Conservation (phyloP, 495 filamentous ascomycete species). For the Hypoxylon subgilvum region DNA sequence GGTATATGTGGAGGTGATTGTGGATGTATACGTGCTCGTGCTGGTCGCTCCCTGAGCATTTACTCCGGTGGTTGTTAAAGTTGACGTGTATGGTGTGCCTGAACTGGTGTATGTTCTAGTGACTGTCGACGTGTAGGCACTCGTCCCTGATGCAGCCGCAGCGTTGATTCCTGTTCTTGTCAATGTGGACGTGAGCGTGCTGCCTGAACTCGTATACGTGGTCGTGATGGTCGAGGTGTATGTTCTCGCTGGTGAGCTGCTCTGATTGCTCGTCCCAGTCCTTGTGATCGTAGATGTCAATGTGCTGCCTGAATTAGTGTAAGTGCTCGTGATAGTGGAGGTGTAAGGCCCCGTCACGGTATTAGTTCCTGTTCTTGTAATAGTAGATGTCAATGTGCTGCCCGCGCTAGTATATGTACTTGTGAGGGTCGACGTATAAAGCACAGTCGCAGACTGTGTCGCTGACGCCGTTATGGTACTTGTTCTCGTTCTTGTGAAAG, state of each 20-base stretch:
- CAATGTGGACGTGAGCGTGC: slow-evolving; percentile 15
- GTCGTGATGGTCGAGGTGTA: background rate
- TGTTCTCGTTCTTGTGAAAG: slow-evolving; percentile 17
- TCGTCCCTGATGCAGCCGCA: background rate
- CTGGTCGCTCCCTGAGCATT: too few species aligned
- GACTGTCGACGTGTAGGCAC: background rate
- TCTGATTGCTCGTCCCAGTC: background rate
- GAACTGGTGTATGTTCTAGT: slow-evolving; percentile 19
- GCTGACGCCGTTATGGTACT: background rate
- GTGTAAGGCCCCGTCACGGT: slow-evolving; percentile 8
- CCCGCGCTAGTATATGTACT: slow-evolving; percentile 6
- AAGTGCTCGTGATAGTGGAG: slow-evolving; percentile 11
- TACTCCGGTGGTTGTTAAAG: slow-evolving; percentile 16
- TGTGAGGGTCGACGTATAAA: slow-evolving; percentile 10
- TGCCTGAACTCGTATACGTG: slow-evolving; percentile 5
- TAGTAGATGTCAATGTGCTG: slow-evolving; percentile 5
- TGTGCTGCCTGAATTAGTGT: background rate
- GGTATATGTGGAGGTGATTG: slow-evolving; percentile 13
- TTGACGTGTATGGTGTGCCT: slow-evolving; percentile 11
- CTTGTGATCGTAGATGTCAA: slow-evolving; percentile 13
- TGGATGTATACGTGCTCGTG: slow-evolving; percentile 21
- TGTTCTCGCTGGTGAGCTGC: background rate
- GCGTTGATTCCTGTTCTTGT: slow-evolving; percentile 14
- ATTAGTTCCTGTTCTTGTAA: slow-evolving; percentile 6
- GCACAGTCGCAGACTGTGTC: background rate